Percentiles rank a stretch among this genome's conserved stretches.
phyloP scores from a whole-genome alignment of 345 rosid genomes.

The Jatropha curcas region DNA sequence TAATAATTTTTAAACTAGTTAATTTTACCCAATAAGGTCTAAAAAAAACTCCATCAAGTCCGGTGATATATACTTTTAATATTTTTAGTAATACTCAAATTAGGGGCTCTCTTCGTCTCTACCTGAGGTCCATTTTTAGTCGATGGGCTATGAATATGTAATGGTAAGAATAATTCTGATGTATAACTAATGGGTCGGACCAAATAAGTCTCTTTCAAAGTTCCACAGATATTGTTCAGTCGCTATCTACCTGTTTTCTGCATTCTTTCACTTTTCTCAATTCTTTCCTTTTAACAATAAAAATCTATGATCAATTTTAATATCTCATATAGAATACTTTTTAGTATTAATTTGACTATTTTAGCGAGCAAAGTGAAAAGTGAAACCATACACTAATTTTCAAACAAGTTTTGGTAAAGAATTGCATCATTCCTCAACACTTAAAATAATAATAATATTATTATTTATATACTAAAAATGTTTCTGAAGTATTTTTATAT shows the following conservation, averaged over 20 bases:
- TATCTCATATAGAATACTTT: too few relatives aligned
- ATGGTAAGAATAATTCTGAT: slow-evolving; percentile 7
- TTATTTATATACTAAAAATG: too few relatives aligned
- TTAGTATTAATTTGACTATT: not conserved
- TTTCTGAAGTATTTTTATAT: too few relatives aligned
- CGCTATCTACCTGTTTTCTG: not conserved
- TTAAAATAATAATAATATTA: too few relatives aligned
- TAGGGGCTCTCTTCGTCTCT: slow-evolving; percentile 9
- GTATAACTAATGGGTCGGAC: not conserved
- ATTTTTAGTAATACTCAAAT: slow-evolving; percentile 17
- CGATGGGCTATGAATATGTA: slow-evolving; percentile 9
- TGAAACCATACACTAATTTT: not conserved
- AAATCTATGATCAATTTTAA: too few relatives aligned
- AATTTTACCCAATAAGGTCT: too few relatives aligned
- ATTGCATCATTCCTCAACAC: not conserved
- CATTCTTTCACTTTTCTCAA: not conserved
- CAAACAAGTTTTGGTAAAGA: too few relatives aligned
- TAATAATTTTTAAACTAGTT: too few relatives aligned
- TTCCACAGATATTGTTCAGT: not conserved
- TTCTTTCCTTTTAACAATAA: not conserved
- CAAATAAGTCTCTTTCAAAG: slow-evolving; percentile 7
- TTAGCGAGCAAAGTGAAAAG: not conserved
- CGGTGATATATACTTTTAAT: not conserved
- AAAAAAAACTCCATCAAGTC: slow-evolving; percentile 18
- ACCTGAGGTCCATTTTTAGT: slow-evolving; percentile 24